Conservation (phyloP, 2,329 filamentous ascomycete genomes). For the Fusarium tanahbumbuense region DNA sequence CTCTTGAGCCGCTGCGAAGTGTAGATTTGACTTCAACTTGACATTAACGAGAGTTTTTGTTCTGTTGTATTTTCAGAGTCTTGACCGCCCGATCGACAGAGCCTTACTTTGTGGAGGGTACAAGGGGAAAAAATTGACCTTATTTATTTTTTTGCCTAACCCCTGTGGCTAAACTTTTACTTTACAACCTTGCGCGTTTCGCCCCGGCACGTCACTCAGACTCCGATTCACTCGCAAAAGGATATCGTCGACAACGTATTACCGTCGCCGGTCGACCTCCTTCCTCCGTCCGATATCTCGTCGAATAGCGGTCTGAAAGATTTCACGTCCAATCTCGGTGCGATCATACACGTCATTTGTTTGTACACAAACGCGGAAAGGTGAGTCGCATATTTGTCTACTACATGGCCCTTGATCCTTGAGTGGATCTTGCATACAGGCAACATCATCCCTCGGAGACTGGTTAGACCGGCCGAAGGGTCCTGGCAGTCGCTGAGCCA, state of each 20-base stretch:
- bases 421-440: constrained; percentile 25
- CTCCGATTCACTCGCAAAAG: constrained; percentile 15
- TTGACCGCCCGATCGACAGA: constrained; percentile 28
- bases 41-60: constrained; percentile 19
- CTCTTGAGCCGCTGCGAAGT: constrained; percentile 12
- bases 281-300: constrained; percentile 17
- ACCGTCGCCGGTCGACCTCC: constrained; percentile 46
- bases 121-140: constrained; percentile 18
- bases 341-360: constrained; percentile 40
- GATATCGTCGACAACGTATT: constrained; percentile 31
- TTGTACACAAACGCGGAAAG: constrained; percentile 38
- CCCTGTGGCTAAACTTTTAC: constrained; percentile 24
- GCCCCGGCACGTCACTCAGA: constrained; percentile 14
- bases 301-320: constrained; percentile 34
- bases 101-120: constrained; percentile 29
- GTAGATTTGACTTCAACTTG: constrained; percentile 21
- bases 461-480: constrained; percentile 14
- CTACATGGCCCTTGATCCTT: constrained; percentile 11
- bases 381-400: constrained; percentile 37
- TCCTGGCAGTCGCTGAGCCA: constrained; percentile 17
- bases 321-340: constrained; percentile 26
- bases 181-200: constrained; percentile 18
- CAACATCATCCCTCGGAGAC: constrained; percentile 7
- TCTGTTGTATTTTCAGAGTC: constrained; percentile 13
- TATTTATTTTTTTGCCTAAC: constrained; percentile 25